Evolutionary conservation across 257 asterid genomes (phyloP).

Genomic region (Voacanga thouarsii): DNA sequence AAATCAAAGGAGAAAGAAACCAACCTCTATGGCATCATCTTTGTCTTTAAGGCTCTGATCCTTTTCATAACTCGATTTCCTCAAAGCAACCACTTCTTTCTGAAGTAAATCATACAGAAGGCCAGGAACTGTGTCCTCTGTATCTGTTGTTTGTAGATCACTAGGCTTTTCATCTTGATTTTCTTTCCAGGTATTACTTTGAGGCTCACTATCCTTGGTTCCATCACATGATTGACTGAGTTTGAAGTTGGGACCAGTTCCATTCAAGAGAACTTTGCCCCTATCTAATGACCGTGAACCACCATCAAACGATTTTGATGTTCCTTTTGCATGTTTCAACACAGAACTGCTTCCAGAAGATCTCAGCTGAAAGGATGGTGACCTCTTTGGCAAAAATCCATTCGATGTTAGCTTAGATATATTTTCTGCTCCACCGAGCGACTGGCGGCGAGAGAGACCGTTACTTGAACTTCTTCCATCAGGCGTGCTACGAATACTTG

Average conservation of each 20-base stretch:
- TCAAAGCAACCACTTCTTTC: constrained; percentile 81
- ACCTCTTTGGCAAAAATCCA: constrained; percentile 86
- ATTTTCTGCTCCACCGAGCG: constrained; percentile 89
- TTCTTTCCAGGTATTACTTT: constrained; percentile 60
- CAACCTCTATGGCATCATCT: constrained; percentile 97
- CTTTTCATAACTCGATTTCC: constrained; percentile 90
- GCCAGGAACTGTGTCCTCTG: constrained; percentile 82
- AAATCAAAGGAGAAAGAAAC: constrained; percentile 19
- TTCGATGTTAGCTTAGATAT: constrained; percentile 73
- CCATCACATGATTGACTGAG: constrained; percentile 91
- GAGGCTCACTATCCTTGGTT: constrained; percentile 62
- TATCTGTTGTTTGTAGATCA: constrained; percentile 52
- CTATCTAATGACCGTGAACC: constrained; percentile 87
- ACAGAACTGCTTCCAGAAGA: constrained; percentile 88
- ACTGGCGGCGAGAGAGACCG: constrained; percentile 83
- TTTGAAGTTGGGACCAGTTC: constrained; percentile 81
- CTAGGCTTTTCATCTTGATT: constrained; percentile 57
- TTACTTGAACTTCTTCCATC: constrained; percentile 75
- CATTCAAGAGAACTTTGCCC: constrained; percentile 76
- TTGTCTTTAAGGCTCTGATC: constrained; percentile 97
- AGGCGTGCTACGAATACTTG: constrained; percentile 50
- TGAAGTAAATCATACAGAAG: constrained; percentile 78
- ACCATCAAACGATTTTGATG: constrained; percentile 97
- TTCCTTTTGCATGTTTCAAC: constrained; percentile 92
- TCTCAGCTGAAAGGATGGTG: constrained; percentile 86